Conservation (phyloP, 345 rosid species). For the Rhodamnia rubescens region DNA sequence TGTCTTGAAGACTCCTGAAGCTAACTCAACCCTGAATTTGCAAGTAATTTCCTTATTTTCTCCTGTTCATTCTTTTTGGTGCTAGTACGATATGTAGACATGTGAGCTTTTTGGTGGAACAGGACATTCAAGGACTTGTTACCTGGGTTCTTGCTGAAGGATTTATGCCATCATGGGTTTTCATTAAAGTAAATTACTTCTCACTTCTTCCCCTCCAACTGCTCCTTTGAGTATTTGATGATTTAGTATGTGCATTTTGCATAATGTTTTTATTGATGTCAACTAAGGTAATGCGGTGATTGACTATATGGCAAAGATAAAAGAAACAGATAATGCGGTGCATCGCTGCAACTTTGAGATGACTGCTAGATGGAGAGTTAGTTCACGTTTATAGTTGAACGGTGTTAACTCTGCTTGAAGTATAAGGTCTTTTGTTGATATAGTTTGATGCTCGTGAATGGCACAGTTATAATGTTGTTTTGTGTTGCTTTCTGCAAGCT, state of each 20-base stretch:
- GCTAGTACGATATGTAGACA: not conserved
- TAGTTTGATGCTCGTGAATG: not conserved
- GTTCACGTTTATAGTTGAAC: not conserved
- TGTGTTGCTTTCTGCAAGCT: not conserved
- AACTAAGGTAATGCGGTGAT: not conserved
- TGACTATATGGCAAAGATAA: not conserved
- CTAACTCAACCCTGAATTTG: slow-evolving; percentile 49
- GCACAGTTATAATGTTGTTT: not conserved
- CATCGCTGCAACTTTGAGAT: not conserved
- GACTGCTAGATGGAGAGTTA: not conserved
- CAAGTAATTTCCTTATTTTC: slow-evolving; percentile 26
- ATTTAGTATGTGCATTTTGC: not conserved
- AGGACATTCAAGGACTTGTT: slow-evolving; percentile 95
- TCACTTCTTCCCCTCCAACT: not conserved
- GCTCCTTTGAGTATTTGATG: not conserved
- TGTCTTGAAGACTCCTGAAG: slow-evolving; percentile 50
- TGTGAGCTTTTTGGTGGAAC: slow-evolving; percentile 8
- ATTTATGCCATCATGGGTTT: slow-evolving; percentile 83
- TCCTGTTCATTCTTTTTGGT: not conserved
- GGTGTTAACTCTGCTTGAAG: not conserved
- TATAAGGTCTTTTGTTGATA: not conserved
- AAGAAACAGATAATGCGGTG: not conserved
- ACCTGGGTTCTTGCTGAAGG: slow-evolving; percentile 98
- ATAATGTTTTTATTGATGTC: not conserved
- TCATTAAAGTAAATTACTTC: slow-evolving; percentile 49